These are phyloP conservation scores for Geranomyces michiganensis DNA, from an alignment of 192 early-diverging fungal species.

Conservation along the genomic window DNA sequence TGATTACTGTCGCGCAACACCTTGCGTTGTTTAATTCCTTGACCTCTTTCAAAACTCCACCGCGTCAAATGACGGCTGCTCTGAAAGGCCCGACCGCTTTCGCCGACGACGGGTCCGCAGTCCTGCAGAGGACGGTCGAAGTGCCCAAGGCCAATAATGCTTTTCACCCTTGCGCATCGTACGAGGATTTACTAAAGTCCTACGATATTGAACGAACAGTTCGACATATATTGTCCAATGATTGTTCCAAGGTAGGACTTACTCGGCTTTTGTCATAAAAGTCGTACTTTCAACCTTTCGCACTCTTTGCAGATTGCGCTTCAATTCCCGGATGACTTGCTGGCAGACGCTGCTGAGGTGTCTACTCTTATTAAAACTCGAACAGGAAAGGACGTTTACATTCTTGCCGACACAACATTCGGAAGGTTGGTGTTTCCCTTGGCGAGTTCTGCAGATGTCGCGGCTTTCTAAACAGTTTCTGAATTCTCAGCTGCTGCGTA, in stretches of 20 bases:
- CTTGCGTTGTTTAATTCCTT: too few relatives aligned
- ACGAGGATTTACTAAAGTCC: not conserved
- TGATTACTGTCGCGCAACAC: too few relatives aligned
- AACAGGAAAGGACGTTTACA: slow-evolving; percentile 59
- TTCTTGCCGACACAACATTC: slow-evolving; percentile 95
- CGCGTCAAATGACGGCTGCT: not conserved
- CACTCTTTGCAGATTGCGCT: slow-evolving; percentile 48
- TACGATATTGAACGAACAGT: slow-evolving; percentile 36
- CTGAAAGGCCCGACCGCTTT: slow-evolving; percentile 62
- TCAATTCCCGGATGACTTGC: slow-evolving; percentile 92
- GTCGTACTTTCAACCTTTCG: not conserved
- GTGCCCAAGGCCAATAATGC: slow-evolving; percentile 3
- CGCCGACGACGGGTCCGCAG: slow-evolving; percentile 69
- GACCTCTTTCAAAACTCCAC: too few relatives aligned
- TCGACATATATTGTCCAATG: not conserved
- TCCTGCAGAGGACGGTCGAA: slow-evolving; percentile 65
- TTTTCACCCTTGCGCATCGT: not conserved
- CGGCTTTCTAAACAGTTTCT: not conserved
- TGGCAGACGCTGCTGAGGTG: slow-evolving; percentile 71
- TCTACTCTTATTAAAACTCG: slow-evolving; percentile 54
- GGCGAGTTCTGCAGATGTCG: not conserved
- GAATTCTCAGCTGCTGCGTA: slow-evolving; percentile 82
- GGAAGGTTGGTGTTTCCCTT: slow-evolving; percentile 59
- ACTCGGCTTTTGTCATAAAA: slow-evolving; percentile 7
- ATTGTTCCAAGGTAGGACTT: slow-evolving; percentile 4